Base-by-base conservation (phyloP, 345 rosid species). In the Cardamine chenopodiifolia region DNA sequence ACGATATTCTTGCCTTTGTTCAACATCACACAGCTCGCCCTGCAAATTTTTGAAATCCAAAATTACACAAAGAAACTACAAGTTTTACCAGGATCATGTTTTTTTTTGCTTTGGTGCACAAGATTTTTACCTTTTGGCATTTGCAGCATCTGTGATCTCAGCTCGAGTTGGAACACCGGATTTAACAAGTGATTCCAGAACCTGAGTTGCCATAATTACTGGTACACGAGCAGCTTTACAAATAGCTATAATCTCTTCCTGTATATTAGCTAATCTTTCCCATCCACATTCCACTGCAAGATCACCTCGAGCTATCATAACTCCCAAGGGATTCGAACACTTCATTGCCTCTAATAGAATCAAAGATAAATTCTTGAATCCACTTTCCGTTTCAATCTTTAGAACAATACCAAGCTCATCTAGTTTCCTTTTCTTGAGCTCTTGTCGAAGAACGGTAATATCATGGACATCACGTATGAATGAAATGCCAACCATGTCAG, bases 241-340 rank as follows among this genome's bases (percentile, higher is more conserved):
- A 62, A 83, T 19, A 65, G 82, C 81, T 12, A 87, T 2, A 72
- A 89, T 89, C 77, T 89, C 91, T n/a, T 89, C 89, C 53, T 89
- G 94, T 68, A 85, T 66, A 71, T 80, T 80, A 67, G 89, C 87
- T 65, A 89, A 75, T 60, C 79, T 85, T 75, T 89, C 94, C 91
- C 91, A 89, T 29, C 94, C 94, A 72, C 94, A 87, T 67, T 89
- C 94, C 32, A 89, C 94, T 0, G 91, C 94, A 69, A 89, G 94
- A 82, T 87, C 91, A 23, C 94, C 94, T 79, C 91, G 62, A 18
- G 91, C 94, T 75, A 89, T 83, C 91, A 87, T 89, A 57, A 87
- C 85, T 49, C 94, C 94, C 11, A 89, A 57, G 25, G 88, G 94
- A 82, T 88, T 86, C 8, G 78, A 50, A 57, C 82, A 80, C 66